Conservation (phyloP, 257 asterid genomes). For the Nemophila menziesii region DNA sequence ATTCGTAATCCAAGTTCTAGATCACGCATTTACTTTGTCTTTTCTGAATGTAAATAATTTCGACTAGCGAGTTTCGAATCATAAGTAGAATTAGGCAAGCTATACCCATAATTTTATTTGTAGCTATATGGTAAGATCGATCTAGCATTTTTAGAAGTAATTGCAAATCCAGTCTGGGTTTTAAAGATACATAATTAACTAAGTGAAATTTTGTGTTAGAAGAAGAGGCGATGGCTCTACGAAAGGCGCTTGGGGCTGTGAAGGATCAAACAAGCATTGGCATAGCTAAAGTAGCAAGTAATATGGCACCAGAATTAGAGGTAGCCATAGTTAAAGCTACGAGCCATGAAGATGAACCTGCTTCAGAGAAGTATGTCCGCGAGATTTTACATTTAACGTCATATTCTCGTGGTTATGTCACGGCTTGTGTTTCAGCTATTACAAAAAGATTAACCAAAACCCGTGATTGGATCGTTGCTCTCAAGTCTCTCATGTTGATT, state of each 20-base stretch:
- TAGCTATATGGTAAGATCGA: not conserved
- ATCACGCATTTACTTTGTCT: too few species aligned
- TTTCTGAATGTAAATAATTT: too few species aligned
- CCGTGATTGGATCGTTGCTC: conserved; percentile 57
- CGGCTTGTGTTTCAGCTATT: conserved; percentile 34
- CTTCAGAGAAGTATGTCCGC: conserved; percentile 45
- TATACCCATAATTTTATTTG: too few species aligned
- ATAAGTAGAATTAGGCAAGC: too few species aligned
- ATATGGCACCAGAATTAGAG: conserved; percentile 54
- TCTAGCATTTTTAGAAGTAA: not conserved
- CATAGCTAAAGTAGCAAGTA: conserved; percentile 50
- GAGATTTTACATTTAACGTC: conserved; percentile 46
- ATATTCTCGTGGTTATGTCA: conserved; percentile 36
- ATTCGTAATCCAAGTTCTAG: too few species aligned
- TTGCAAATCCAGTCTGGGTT: not conserved
- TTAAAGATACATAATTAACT: too few species aligned
- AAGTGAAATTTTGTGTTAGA: not conserved
- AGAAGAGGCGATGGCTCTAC: conserved; percentile 32
- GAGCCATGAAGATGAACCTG: conserved; percentile 57
- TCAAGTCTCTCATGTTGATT: conserved; percentile 44
- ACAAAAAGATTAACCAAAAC: conserved; percentile 43
- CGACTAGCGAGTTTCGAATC: too few species aligned
- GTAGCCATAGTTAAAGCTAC: conserved; percentile 59
- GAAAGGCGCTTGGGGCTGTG: conserved; percentile 63
- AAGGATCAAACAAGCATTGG: conserved; percentile 65